Evolutionary conservation across 306 rosid species (phyloP).

Genomic region (Argentina anserina): DNA sequence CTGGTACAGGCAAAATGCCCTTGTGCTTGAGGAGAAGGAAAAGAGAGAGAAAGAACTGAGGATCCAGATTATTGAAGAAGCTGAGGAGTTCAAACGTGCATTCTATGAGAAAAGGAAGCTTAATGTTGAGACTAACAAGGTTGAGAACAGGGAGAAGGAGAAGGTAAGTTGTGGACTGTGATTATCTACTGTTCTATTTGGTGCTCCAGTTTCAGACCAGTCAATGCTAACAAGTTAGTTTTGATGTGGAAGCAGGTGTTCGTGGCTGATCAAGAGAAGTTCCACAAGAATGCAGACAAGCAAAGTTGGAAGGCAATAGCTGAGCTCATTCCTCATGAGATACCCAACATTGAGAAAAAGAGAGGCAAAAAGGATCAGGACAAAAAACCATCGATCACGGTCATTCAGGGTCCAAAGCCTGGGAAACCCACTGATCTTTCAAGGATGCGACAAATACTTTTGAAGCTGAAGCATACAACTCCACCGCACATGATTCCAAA

Average conservation of each 20-base stretch:
- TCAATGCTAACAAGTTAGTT: constrained; percentile 10
- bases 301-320: constrained; percentile 94
- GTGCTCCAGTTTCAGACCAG: not conserved
- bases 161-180: constrained; percentile 46
- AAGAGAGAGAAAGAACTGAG: constrained; percentile 87
- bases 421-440: constrained; percentile 97
- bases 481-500: constrained; percentile 98
- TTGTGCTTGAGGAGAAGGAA: constrained; percentile 88
- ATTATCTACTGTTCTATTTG: constrained; percentile 1
- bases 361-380: constrained; percentile 97
- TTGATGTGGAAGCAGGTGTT: constrained; percentile 47
- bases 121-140: constrained; percentile 80
- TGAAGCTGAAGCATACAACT: constrained; percentile 95
- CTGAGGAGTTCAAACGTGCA: constrained; percentile 71
- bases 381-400: constrained; percentile 81
- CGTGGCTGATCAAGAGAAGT: constrained; percentile 84
- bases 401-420: constrained; percentile 96
- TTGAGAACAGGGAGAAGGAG: constrained; percentile 88
- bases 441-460: constrained; percentile 79
- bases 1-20: constrained; percentile 75
- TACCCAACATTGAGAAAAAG: constrained; percentile 86
- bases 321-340: constrained; percentile 92
- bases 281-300: constrained; percentile 97
- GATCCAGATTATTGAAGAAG: constrained; percentile 87
- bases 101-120: constrained; percentile 96